phyloP scores from a whole-genome alignment of 2,329 filamentous ascomycete species.

The Didymella pinodella region DNA sequence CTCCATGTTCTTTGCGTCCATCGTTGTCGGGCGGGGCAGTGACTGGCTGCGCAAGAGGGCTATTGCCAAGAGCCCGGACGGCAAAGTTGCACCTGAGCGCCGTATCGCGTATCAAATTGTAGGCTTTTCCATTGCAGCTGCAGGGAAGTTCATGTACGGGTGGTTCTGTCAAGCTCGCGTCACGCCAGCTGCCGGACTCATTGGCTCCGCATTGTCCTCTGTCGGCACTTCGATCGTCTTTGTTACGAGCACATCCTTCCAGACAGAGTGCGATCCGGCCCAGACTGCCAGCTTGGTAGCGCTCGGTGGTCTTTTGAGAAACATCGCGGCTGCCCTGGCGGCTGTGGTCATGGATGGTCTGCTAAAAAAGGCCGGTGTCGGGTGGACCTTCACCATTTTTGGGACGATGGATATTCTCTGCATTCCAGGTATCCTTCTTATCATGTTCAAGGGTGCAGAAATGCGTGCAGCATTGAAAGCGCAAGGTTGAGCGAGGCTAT shows the following conservation, averaged over 20 bases:
- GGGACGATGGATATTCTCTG: slow-evolving; percentile 44
- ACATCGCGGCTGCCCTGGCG: slow-evolving; percentile 52
- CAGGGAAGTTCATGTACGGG: slow-evolving; percentile 53
- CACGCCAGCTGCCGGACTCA: slow-evolving; percentile 30
- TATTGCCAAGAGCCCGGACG: slow-evolving; percentile 31
- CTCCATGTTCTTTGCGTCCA: slow-evolving; percentile 47
- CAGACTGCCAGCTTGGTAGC: slow-evolving; percentile 55
- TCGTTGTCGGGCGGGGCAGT: slow-evolving; percentile 51
- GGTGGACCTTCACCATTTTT: slow-evolving; percentile 54
- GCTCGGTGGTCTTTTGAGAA: slow-evolving; percentile 53
- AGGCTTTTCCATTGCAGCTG: slow-evolving; percentile 51
- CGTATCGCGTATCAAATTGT: slow-evolving; percentile 53
- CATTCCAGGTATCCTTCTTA: slow-evolving; percentile 35
- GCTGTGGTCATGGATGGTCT: slow-evolving; percentile 50
- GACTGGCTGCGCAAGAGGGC: slow-evolving; percentile 48
- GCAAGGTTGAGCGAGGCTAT: slow-evolving; percentile 14
- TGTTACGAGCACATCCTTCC: slow-evolving; percentile 53
- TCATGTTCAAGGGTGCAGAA: slow-evolving; percentile 33
- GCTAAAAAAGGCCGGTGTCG: slow-evolving; percentile 48
- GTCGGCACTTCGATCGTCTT: slow-evolving; percentile 53
- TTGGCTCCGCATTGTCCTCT: slow-evolving; percentile 45
- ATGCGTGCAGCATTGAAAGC: slow-evolving; percentile 34
- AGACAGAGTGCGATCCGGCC: slow-evolving; percentile 52
- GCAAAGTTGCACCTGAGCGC: slow-evolving; percentile 49
- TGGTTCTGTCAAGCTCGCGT: slow-evolving; percentile 49